These are phyloP conservation scores for Kregervanrija pseudodelftensis DNA, from an alignment of 805 yeast species.

Conservation along the genomic window DNA sequence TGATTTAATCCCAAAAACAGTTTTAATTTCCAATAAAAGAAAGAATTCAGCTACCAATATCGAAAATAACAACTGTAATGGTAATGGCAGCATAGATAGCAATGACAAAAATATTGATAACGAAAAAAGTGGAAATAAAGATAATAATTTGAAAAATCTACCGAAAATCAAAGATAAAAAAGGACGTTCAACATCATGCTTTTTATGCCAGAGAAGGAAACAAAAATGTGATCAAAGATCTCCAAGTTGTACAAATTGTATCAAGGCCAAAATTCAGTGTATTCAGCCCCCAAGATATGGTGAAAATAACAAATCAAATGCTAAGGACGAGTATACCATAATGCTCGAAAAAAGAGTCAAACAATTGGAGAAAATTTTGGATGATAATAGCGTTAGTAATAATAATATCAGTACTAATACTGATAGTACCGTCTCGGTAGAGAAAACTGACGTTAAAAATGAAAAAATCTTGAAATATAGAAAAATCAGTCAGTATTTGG, in stretches of 20 bases:
- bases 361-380: conserved; percentile 42
- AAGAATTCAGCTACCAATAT: too few species aligned
- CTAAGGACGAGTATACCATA: conserved; percentile 50
- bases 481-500: conserved; percentile 15
- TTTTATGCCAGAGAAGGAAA: conserved; percentile 49
- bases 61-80: too few species aligned
- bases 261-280: conserved; percentile 55
- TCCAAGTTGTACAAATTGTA: conserved; percentile 60
- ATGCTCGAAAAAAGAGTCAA: conserved; percentile 49
- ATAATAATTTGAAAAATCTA: neutral
- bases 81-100: too few species aligned
- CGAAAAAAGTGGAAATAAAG: too few species aligned
- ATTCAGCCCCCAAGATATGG: conserved; percentile 58
- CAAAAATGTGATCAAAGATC: conserved; percentile 60
- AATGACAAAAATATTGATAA: too few species aligned
- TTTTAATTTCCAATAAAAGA: too few species aligned
- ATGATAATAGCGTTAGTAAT: conserved; percentile 10
- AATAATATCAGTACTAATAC: neutral
- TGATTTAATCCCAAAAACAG: too few species aligned
- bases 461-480: conserved; percentile 21
- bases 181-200: conserved; percentile 51
- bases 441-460: conserved; percentile 1
- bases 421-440: neutral
- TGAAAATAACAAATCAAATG: conserved; percentile 29
- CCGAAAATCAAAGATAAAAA: conserved; percentile 32